A percentile compares a stretch with the other conserved stretches of the same genome.
Evolutionary conservation across 768 basidiomycete species (phyloP).

Genomic region (Boletus rex-veris): DNA sequence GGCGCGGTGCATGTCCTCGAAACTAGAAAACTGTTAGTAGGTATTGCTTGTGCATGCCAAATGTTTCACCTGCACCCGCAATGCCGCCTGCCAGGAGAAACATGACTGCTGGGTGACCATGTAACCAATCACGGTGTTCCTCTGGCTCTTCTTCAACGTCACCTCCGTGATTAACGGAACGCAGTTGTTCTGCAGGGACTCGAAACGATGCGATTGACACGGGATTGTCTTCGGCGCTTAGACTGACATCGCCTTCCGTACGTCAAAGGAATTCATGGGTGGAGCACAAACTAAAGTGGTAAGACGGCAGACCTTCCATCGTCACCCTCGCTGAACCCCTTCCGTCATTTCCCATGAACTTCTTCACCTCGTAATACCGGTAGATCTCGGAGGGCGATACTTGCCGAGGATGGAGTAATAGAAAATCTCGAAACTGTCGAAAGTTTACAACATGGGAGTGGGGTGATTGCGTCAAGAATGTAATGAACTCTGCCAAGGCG

Average conservation of each 20-base stretch:
- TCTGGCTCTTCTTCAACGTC: constrained; percentile 56
- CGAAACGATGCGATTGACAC: constrained; percentile 29
- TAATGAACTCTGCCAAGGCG: constrained; percentile 80
- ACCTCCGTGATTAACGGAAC: constrained; percentile 32
- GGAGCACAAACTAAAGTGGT: constrained; percentile 13
- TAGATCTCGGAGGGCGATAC: constrained; percentile 84
- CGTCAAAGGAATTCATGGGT: constrained; percentile 23
- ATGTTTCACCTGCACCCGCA: constrained; percentile 80
- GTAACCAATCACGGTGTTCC: constrained; percentile 58
- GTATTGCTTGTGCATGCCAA: not conserved
- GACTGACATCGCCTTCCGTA: constrained; percentile 66
- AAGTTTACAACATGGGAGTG: constrained; percentile 72
- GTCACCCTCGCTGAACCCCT: constrained; percentile 76
- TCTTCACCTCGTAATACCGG: constrained; percentile 70
- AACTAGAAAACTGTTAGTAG: constrained; percentile 46
- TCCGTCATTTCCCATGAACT: constrained; percentile 68
- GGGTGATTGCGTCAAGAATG: constrained; percentile 68
- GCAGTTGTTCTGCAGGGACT: constrained; percentile 11
- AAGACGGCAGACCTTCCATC: constrained; percentile 70
- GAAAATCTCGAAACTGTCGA: constrained; percentile 84
- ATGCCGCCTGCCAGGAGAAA: constrained; percentile 93
- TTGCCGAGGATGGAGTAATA: constrained; percentile 80
- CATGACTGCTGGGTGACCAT: constrained; percentile 71
- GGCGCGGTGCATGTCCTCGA: constrained; percentile 96
- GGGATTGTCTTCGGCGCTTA: constrained; percentile 73